Evolutionary conservation across 129 eudicot genomes (phyloP), one percentile per base, ranked within the genome.

Genomic region (Pittosporum tobira): DNA sequence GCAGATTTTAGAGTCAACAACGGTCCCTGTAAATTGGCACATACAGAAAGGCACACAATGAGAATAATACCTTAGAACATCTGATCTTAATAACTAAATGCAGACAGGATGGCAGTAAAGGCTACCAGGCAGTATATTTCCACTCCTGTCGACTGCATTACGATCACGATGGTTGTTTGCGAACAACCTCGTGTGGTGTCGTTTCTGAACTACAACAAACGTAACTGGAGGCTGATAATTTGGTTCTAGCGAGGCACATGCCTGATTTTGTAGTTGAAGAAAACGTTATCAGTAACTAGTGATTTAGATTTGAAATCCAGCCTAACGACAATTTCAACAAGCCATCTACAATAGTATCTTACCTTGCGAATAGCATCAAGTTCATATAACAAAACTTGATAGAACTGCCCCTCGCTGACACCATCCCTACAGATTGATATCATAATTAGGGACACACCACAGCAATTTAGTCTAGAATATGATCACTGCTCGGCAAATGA

Each of bases 331-430:
- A 27, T 13, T 24, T 12, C 1, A 25, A 26, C 19, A 45, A 45
- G 23, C 3, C 7, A 15, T 4, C 11, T 40, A 4, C 14, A 40
- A 3, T 40, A 40, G 49, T 16, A 45, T 15, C 49, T 0, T n/a
- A 87, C 96, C 83, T 79, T 88, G 7, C 96, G 90, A 21, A 88
- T 88, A 23, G 96, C 96, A 81, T 84, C 94, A 46, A 88, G 94
- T 65, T 88, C 96, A 56, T 84, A 81, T 21, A 84, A 85, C 72
- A 88, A 55, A 59, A 88, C 96, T 66, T 88, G 96, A 55, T 88
- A 84, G 55, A 88, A 88, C 65, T 88, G 96, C 3, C 96, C 96
- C 55, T 88, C 96, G 55, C 96, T 88, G 26, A 88, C 96, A 59
- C 96, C 96, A 74, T 84, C 96, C 81, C 96, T 88, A 64, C 29